Base-by-base conservation (phyloP, 208 protist genomes). In the Porcisia hertigi region DNA sequence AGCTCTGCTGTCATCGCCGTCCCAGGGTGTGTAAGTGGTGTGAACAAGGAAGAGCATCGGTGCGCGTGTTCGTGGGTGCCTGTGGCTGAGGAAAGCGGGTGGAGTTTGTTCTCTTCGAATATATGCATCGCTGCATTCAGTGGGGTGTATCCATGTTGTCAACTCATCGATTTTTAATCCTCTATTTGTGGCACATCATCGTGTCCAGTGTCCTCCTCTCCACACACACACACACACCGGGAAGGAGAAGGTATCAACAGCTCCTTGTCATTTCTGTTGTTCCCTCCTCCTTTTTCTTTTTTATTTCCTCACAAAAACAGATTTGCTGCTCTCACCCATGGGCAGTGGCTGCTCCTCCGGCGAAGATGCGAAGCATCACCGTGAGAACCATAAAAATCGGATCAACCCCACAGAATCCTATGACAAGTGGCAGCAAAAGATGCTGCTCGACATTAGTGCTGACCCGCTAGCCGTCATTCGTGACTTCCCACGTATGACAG, bases 401-500 rank as follows among this genome's bases (percentile, higher is more conserved):
- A 75, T 62, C 71, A 88, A 86, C 67, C 84, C 84, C 9, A 88
- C 84, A 16, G 84, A 88, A 64, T 53, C 77, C 23, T 81, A 81
- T 47, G 80, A 85, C 55, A 84, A 75, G 14, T 89, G 85, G 83
- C 53, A 85, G 60, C 73, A 77, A 34, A 86, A 86, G 53, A 80
- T 89, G 77, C 74, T 86, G 52, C 70, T 85, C 0, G 85, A 87
- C 45, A 79, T 94, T 69, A 83, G 81, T 23, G 65, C 67, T 9
- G 87, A 93, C 75, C 86, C 89, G 5, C 60, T 82, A 11, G 82
- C 81, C 59, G 92, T 96, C 62, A 81, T 89, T 2, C 88, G 92
- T n/a, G 92, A 96, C 81, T 93, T 96, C 30, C 92, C 92, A 5
- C 84, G 92, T 49, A 93, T 90, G 80, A 69, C 73, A 14, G 83